phyloP scores from a whole-genome alignment of 805 yeast genomes.

The Candida tammaniensis region DNA sequence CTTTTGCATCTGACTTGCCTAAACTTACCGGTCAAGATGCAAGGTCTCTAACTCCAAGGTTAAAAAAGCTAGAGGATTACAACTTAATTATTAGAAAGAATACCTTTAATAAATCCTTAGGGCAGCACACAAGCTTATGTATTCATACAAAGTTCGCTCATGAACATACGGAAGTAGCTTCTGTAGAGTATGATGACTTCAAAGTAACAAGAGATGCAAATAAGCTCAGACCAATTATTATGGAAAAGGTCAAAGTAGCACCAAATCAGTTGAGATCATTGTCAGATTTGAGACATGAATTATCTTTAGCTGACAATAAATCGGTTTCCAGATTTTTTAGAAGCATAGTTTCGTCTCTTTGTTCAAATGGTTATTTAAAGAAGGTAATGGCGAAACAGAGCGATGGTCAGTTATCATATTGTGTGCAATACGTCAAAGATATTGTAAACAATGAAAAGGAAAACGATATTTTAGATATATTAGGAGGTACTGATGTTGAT shows the following conservation, averaged over 20 bases:
- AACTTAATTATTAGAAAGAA: slow-evolving; percentile 45
- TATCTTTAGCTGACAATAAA: slow-evolving; percentile 44
- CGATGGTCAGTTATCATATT: slow-evolving; percentile 14
- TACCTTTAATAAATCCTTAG: slow-evolving; percentile 32
- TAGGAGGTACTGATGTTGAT: slow-evolving; percentile 18
- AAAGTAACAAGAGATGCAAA: slow-evolving; percentile 21
- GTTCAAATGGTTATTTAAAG: slow-evolving; percentile 43
- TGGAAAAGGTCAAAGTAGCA: slow-evolving; percentile 51
- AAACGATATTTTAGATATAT: slow-evolving; percentile 9
- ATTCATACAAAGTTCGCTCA: slow-evolving; percentile 47
- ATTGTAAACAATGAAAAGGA: slow-evolving; percentile 38
- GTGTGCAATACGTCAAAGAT: slow-evolving; percentile 42
- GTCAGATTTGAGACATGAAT: slow-evolving; percentile 57
- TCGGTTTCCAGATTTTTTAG: slow-evolving; percentile 46
- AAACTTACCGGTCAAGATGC: slow-evolving; percentile 64
- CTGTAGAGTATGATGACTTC: slow-evolving; percentile 11
- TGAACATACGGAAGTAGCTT: slow-evolving; percentile 18
- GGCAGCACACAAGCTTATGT: slow-evolving; percentile 53
- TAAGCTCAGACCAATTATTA: slow-evolving; percentile 35
- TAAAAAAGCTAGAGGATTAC: slow-evolving; percentile 50
- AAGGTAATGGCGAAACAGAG: slow-evolving; percentile 45
- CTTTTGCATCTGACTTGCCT: slow-evolving; percentile 56
- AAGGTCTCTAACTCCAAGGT: slow-evolving; percentile 63
- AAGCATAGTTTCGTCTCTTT: slow-evolving; percentile 45
- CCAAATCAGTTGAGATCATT: slow-evolving; percentile 61